Conservation (phyloP, 768 basidiomycete genomes). For the Rubroboletus pulcherrimus region DNA sequence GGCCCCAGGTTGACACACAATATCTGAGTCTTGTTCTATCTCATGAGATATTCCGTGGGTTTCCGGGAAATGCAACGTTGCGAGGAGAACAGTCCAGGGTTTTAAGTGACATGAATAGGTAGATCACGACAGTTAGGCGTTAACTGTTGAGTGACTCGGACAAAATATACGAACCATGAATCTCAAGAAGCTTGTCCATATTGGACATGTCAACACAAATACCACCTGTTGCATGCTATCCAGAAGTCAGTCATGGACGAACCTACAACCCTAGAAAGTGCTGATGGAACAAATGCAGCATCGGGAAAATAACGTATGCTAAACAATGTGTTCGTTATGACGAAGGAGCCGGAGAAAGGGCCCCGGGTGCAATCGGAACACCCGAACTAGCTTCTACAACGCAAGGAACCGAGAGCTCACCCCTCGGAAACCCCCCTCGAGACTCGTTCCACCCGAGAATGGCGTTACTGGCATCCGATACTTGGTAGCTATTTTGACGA, state of each 20-base stretch:
- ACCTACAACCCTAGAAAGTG: not conserved
- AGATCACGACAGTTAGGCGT: not conserved
- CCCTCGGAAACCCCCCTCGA: slow-evolving; percentile 74
- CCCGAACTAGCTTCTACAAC: not conserved
- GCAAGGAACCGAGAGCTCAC: slow-evolving; percentile 36
- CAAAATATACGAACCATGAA: slow-evolving; percentile 50
- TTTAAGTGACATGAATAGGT: not conserved
- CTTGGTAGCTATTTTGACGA: slow-evolving; percentile 72
- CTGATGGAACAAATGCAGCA: not conserved
- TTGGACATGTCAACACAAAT: slow-evolving; percentile 76
- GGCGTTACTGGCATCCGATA: slow-evolving; percentile 75
- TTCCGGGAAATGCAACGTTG: not conserved
- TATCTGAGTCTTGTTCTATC: slow-evolving; percentile 63
- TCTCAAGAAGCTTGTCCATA: slow-evolving; percentile 77
- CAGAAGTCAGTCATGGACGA: not conserved
- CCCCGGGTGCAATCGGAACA: not conserved
- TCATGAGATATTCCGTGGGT: not conserved
- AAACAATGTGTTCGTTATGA: not conserved
- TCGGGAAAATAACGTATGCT: not conserved
- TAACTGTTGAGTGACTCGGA: not conserved
- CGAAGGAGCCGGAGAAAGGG: not conserved
- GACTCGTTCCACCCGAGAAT: slow-evolving; percentile 76
- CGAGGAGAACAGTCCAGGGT: not conserved
- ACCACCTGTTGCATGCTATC: slow-evolving; percentile 41
- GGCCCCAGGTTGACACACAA: slow-evolving; percentile 71